These are phyloP conservation scores for Kuraishia ogatae DNA, from an alignment of 805 yeast genomes.

Conservation along the genomic window DNA sequence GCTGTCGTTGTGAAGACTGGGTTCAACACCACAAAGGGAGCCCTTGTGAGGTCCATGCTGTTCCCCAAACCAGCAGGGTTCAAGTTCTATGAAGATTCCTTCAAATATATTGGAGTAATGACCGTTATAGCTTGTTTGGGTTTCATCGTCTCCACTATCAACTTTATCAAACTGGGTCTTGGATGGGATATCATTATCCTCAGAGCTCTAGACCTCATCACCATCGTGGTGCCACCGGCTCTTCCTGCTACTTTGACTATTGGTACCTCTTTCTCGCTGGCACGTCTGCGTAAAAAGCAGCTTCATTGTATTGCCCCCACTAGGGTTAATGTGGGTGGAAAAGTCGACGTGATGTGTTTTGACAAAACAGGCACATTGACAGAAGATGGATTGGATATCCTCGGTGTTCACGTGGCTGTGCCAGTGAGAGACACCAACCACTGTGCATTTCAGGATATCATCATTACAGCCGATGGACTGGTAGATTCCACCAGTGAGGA, in stretches of 20 bases:
- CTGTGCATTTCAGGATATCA: conserved; percentile 18
- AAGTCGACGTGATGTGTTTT: conserved; percentile 81
- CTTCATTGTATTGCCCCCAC: conserved; percentile 93
- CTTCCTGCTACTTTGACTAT: conserved; percentile 95
- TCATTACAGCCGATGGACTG: conserved; percentile 30
- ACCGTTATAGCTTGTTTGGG: conserved; percentile 77
- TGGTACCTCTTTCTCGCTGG: conserved; percentile 89
- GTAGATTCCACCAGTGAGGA: conserved; percentile 21
- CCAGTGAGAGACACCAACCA: conserved; percentile 18
- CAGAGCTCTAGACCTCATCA: conserved; percentile 87
- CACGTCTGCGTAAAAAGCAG: conserved; percentile 55
- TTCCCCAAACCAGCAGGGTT: conserved; percentile 94
- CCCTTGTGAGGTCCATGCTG: conserved; percentile 87
- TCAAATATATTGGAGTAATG: conserved; percentile 95
- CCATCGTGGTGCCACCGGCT: conserved; percentile 98
- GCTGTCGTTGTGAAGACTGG: conserved; percentile 90
- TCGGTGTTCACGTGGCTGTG: conserved; percentile 38
- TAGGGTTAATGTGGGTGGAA: conserved; percentile 93
- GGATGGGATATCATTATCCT: conserved; percentile 63
- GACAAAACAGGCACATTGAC: conserved; percentile 98
- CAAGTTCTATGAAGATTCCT: conserved; percentile 90
- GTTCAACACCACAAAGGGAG: conserved; percentile 92
- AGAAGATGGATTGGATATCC: conserved; percentile 90
- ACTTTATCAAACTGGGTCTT: conserved; percentile 72
- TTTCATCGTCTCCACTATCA: conserved; percentile 72